Evolutionary conservation across 129 eudicot genomes (phyloP), one percentile per base, ranked within the genome.

Genomic region (Smallanthus sonchifolius): DNA sequence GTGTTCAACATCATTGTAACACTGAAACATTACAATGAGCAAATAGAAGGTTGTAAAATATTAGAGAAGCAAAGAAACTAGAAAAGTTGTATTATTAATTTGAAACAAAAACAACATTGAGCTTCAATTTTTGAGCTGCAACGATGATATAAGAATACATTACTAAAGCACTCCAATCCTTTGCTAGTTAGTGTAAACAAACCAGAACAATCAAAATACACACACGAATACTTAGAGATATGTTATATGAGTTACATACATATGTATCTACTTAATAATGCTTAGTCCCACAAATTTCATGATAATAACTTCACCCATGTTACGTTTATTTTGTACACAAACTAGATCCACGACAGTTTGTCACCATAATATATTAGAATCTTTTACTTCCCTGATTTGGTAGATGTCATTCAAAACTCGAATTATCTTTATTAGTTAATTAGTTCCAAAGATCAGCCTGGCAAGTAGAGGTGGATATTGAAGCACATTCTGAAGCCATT

Each of bases 371-470:
- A 80, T 57, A 44, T 67, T 61, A 61, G 67, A 61, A 44, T 74
- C 51, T 67, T 80, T 72, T 71, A 42, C 36, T 61, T 14, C 47
- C 42, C 16, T 79, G 70, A 61, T 67, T 44, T 43, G 67, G 44
- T 35, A 62, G 61, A 40, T 64, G 45, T 72, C 67, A 36, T 76
- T 60, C 51, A 44, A 19, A 76, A 35, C 63, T 51, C 17, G 7
- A 36, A 20, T 70, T 7, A 11, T 19, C 9, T 15, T 38, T 51
- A 10, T 42, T 42, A 17, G 36, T 75, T 56, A 39, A 52, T 78
- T 76, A 88, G 75, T 85, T 88, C 93, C 93, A 88, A 38, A 85
- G 86, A 82, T 89, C 96, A 68, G 82, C 83, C 64, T 84, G 89
- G 76, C 86, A 86, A 77, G 81, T 82, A 62, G 88, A 72, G 75